Base-by-base conservation (phyloP, 2,329 filamentous ascomycete species). In the Colletotrichum lini region DNA sequence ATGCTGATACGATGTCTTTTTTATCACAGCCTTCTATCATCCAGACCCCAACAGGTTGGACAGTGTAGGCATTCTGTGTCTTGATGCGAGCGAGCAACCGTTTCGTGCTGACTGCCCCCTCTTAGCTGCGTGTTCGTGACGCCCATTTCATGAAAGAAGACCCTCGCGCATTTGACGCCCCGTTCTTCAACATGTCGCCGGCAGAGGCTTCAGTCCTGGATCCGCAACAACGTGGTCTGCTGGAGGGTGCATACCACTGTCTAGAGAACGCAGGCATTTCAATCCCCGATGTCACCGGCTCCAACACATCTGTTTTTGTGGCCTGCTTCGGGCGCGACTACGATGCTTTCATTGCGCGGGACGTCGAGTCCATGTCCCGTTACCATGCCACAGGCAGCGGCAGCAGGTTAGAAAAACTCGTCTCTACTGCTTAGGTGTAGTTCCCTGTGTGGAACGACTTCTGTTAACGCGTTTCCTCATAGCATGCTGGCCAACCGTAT, bases 401-500 rank as follows among this genome's bases (percentile, higher is more conserved):
- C 2, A 76, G 79, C 12, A 47, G 44, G 44, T 47, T 5, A 44
- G 40, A 5, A 18, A 47, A 8, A 6, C 40, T 44, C 16, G 40
- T 4, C 2, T 44, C 15, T 44, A 5, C 15, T 12, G 49, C 62
- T 7, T 49, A 23, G 0, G 58, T 53, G 0, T 26, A 44, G 8
- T 38, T 7, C 45, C 84, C 86, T 8, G 12, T 16, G 12, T 44
- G 40, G 40, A 16, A 44, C 40, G 40, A 16, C 16, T 15, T 3
- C 15, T 12, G 40, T 44, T 44, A 5, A 44, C 40, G 10, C 15
- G 13, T 47, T 47, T 8, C 16, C 16, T 8, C 15, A 7, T 7
- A 47, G 44, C 65, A 86, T 89, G 65, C 81, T 89, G 77, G 82
- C 87, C 2, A 90, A 90, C 75, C 82, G 87, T 0, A 82, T 90